Base-by-base conservation (phyloP, 495 filamentous ascomycete genomes). In the Thozetella sp. region DNA sequence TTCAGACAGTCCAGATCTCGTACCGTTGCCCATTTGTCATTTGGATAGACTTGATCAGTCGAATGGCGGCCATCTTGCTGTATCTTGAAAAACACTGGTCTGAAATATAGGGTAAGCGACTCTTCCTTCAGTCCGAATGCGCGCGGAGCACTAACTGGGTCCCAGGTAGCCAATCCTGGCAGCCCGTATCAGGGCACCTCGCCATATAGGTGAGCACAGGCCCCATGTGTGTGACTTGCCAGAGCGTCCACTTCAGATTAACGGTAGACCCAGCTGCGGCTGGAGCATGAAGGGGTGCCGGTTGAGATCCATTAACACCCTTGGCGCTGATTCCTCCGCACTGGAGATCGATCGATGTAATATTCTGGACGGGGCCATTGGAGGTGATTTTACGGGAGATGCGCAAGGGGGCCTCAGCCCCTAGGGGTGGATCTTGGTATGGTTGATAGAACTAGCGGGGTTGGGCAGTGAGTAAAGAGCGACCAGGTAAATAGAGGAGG, bases 71-170 rank as follows among this genome's bases (percentile, higher is more conserved):
- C 88, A 13, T 60, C 71, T 55, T 87, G 72, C 19, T 80, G 80
- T 60, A 90, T 82, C 78, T 90, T 90, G 76, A 90, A 81, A 74
- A 73, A 83, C 40, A 81, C 77, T 25, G 74, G 70, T 10, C 72
- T 77, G 1, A 54, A 55, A 2, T 75, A 75, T 58, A 74, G 69
- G 53, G 67, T 65, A 17, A 15, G 68, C 78, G 55, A 80, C 74
- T 19, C 81, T 48, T 40, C 12, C 23, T 15, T 22, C n/a, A 55
- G 2, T 15, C 19, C 24, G 30, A 34, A 2, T 19, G 22, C 2
- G 12, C 2, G 2, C 20, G 40, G 24, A 22, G 20, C 3, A 60
- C 80, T 80, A 59, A 57, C 58, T 58, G 27, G 2, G 27, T 45
- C 0, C 55, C 58, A 22, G 63, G 63, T 4, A 55, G 25, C 53